Percentiles rank a stretch among this genome's conserved stretches.
Conservation (phyloP, 768 basidiomycete species). For the Dioszegia hungarica region DNA sequence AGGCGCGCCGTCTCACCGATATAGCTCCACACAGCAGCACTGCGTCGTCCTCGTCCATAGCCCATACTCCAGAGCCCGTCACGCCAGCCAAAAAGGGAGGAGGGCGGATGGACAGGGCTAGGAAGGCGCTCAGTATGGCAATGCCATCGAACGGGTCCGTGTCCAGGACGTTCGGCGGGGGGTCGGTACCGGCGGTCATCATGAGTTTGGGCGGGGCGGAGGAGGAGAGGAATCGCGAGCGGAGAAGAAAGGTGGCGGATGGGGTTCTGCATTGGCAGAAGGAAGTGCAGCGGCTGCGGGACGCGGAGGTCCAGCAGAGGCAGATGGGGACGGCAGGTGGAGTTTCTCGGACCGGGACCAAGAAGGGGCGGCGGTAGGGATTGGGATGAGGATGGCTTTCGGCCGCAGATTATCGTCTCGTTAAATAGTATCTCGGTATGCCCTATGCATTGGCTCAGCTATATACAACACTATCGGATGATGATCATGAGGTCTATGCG, state of each 20-base stretch:
- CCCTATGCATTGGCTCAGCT: background rate
- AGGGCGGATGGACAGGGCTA: constrained; percentile 10
- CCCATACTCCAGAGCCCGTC: background rate
- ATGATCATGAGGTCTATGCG: constrained; percentile 52
- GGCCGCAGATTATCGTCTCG: background rate
- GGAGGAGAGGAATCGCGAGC: constrained; percentile 36
- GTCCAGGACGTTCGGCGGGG: background rate
- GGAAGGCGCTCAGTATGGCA: constrained; percentile 12
- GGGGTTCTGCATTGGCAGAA: constrained; percentile 43
- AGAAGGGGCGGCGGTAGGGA: background rate
- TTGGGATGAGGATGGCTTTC: background rate
- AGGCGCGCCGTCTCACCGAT: constrained; percentile 17
- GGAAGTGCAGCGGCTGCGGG: constrained; percentile 31
- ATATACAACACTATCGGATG: too few species aligned
- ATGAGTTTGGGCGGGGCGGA: constrained; percentile 30
- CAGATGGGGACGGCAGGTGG: background rate
- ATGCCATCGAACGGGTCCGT: background rate
- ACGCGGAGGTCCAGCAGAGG: constrained; percentile 8
- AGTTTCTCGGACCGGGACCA: background rate
- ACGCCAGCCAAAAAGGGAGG: background rate
- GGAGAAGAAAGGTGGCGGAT: constrained; percentile 35
- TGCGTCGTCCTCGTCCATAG: too few species aligned
- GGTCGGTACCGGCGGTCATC: constrained; percentile 17
- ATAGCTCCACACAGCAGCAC: background rate
- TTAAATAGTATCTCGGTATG: background rate